Evolutionary conservation across 768 basidiomycete genomes (phyloP).

Genomic region (Hypholoma fasciculare): DNA sequence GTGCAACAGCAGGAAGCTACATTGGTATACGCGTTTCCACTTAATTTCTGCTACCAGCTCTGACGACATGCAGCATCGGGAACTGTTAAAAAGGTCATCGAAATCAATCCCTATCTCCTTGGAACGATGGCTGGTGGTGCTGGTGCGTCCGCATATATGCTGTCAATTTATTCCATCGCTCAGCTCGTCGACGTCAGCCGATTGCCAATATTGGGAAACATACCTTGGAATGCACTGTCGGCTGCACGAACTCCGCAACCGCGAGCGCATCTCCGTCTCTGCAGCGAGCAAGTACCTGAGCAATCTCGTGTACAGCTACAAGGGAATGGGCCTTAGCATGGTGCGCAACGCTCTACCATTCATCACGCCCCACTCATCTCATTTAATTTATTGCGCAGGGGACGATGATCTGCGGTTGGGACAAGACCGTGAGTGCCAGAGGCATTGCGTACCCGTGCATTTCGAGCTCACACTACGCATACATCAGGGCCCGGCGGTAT

Average conservation of each 20-base stretch:
- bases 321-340: slow-evolving; percentile 99
- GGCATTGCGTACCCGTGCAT: neutral
- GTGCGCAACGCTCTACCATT: slow-evolving; percentile 40
- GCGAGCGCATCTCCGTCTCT: slow-evolving; percentile 98
- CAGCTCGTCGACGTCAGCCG: slow-evolving; percentile 48
- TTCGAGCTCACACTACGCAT: slow-evolving; percentile 10
- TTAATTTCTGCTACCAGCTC: neutral
- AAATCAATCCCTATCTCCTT: slow-evolving; percentile 98
- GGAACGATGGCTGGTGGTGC: slow-evolving; percentile 99
- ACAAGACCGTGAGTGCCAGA: slow-evolving; percentile 77
- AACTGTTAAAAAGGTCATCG: slow-evolving; percentile 99
- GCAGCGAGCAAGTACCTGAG: slow-evolving; percentile 97
- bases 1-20: slow-evolving; percentile 97
- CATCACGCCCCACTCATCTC: neutral
- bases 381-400: slow-evolving; percentile 51
- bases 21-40: slow-evolving; percentile 62
- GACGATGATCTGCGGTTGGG: slow-evolving; percentile 99
- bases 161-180: slow-evolving; percentile 1
- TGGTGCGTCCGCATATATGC: slow-evolving; percentile 46
- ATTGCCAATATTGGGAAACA: slow-evolving; percentile 98
- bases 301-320: slow-evolving; percentile 97
- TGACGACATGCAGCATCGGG: slow-evolving; percentile 70
- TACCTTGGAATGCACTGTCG: slow-evolving; percentile 98
- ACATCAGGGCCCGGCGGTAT: slow-evolving; percentile 81
- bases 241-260: slow-evolving; percentile 93